phyloP scores from a whole-genome alignment of 78 protist genomes.

The Blattamonas nauphoetae region DNA sequence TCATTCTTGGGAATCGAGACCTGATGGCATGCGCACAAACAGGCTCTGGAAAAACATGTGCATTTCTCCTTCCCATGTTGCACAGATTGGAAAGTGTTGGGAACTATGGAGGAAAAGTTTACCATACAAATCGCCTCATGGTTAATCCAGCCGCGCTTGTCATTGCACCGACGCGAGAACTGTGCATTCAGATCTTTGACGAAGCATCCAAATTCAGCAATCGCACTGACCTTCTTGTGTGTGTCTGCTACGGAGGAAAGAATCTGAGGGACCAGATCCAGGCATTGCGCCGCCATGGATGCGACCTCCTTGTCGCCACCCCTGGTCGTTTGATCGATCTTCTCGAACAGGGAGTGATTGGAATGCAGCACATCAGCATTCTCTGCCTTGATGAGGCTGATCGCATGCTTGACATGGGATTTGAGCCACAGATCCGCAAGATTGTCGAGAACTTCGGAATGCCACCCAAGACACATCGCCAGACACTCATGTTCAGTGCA shows the following conservation, averaged over 20 bases:
- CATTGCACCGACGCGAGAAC: slow-evolving; percentile 93
- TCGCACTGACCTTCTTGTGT: not conserved
- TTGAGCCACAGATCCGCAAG: slow-evolving; percentile 73
- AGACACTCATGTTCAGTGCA: slow-evolving; percentile 18
- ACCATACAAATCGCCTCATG: too few species aligned
- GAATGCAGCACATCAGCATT: not conserved
- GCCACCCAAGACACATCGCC: not conserved
- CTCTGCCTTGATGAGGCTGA: slow-evolving; percentile 90
- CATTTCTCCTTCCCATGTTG: slow-evolving; percentile 78
- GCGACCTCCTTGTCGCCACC: slow-evolving; percentile 39
- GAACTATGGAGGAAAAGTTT: slow-evolving; percentile 88
- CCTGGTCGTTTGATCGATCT: slow-evolving; percentile 59
- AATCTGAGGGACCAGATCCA: not conserved
- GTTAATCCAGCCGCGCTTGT: slow-evolving; percentile 38
- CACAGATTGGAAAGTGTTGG: slow-evolving; percentile 38
- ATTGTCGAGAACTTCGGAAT: not conserved
- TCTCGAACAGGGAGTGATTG: not conserved
- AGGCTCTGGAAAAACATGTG: slow-evolving; percentile 95
- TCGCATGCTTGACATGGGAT: slow-evolving; percentile 95
- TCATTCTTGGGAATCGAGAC: slow-evolving; percentile 65
- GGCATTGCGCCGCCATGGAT: not conserved
- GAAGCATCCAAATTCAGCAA: slow-evolving; percentile 34
- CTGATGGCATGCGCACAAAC: slow-evolving; percentile 95
- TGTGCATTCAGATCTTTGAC: slow-evolving; percentile 78
- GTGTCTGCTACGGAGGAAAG: not conserved